Conservation (phyloP, 1,139 yeast genomes). For the Scheffersomyces insectosa region DNA sequence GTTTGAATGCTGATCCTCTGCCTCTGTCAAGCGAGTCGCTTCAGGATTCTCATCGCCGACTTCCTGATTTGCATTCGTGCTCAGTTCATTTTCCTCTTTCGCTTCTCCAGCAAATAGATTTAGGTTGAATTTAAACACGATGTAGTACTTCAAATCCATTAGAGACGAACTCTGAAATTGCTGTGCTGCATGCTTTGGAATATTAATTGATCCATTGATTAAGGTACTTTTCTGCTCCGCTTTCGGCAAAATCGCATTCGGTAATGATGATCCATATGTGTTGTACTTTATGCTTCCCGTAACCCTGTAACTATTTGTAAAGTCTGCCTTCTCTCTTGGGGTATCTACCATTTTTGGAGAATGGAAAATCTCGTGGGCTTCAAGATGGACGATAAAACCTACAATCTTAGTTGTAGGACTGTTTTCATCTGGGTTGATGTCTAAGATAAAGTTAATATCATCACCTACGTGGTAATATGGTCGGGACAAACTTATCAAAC, state of each 20-base stretch:
- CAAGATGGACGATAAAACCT: conserved; percentile 38
- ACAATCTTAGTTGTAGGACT: conserved; percentile 25
- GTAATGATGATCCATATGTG: conserved; percentile 33
- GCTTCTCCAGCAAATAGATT: conserved; percentile 2
- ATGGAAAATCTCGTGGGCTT: conserved; percentile 43
- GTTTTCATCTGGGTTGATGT: conserved; percentile 19
- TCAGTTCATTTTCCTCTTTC: conserved; percentile 3
- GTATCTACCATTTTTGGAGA: background rate
- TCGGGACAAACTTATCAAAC: conserved; percentile 38
- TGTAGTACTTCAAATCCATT: conserved; percentile 38
- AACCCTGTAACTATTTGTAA: conserved; percentile 35
- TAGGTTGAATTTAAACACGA: conserved; percentile 42
- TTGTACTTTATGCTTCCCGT: conserved; percentile 40
- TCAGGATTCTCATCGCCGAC: too few relatives aligned
- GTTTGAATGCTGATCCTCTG: too few relatives aligned
- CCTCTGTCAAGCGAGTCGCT: too few relatives aligned
- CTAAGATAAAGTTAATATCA: conserved; percentile 38
- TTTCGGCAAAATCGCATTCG: conserved; percentile 10
- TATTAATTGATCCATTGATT: conserved; percentile 29
- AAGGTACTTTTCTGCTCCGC: conserved; percentile 8
- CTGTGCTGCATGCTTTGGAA: conserved; percentile 34
- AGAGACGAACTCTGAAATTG: conserved; percentile 41
- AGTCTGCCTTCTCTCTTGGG: conserved; percentile 8
- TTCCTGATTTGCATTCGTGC: too few relatives aligned
- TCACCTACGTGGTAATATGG: conserved; percentile 53